Conservation (phyloP, 345 rosid species). For the Zanthoxylum bungeanum region DNA sequence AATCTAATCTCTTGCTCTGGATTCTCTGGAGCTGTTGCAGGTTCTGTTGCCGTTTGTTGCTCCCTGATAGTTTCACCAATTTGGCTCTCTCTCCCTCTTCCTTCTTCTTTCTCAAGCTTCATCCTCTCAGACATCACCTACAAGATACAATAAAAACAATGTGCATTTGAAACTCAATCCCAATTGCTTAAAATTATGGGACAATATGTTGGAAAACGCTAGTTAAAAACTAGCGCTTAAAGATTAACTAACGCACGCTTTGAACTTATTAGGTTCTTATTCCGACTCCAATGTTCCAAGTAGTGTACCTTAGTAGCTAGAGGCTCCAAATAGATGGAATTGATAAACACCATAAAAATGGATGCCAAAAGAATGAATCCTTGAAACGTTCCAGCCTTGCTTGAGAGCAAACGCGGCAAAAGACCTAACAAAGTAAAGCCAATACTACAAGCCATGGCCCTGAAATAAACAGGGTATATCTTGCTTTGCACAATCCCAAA, state of each 20-base stretch:
- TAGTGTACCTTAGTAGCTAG: conserved; percentile 63
- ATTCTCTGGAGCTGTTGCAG: background rate
- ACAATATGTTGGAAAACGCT: no score
- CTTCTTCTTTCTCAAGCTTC: conserved; percentile 79
- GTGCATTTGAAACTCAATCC: background rate
- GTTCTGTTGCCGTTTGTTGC: background rate
- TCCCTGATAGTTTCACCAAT: conserved; percentile 1
- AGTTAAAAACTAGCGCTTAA: background rate
- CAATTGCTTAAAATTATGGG: no score
- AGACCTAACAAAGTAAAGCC: conserved; percentile 55
- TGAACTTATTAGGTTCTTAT: no score
- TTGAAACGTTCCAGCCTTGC: conserved; percentile 50
- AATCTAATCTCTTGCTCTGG: conserved; percentile 29
- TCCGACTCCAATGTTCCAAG: no score
- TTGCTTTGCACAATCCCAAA: conserved; percentile 81
- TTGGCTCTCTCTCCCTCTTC: conserved; percentile 48
- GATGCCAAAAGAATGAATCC: conserved; percentile 45
- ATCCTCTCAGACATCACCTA: conserved; percentile 72
- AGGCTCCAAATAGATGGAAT: conserved; percentile 60
- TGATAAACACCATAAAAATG: conserved; percentile 43
- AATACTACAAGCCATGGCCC: conserved; percentile 38
- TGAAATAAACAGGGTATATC: conserved; percentile 70
- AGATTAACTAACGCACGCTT: no score
- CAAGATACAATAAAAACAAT: background rate
- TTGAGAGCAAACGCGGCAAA: conserved; percentile 28